Evolutionary conservation across 2,329 filamentous ascomycete genomes (phyloP), one percentile per base, ranked within the genome.

Genomic region (Colletotrichum tropicicola): DNA sequence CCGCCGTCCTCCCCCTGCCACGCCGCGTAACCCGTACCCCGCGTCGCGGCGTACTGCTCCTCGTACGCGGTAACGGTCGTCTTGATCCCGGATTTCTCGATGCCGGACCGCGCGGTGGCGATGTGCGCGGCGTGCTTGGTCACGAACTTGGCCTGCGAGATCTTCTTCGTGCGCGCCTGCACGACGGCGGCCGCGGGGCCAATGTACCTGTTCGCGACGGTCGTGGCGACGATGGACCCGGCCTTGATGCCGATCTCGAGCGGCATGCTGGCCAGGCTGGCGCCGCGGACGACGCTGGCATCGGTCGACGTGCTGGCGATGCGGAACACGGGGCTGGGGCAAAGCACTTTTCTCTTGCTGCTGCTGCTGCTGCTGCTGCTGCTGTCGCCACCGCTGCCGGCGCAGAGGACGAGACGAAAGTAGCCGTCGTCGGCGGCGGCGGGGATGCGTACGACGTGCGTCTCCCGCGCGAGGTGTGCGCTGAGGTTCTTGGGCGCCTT

Each of bases 321-420:
- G 15, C 90, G 83, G 68, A 92, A 92, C 0, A 91, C 84, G 0
- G 90, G 90, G 66, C 89, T 91, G 0, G 85, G 83, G 65, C 89
- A 91, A 0, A 92, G 81, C 0, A 85, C 80, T 69, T 86, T 89
- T 68, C 85, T 86, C 73, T 83, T 85, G 58, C 52, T 35, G 2
- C 71, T 67, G 2, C 58, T 54, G 2, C 70, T 65, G 6, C 57
- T 58, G 59, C 45, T 39, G 2, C 70, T 68, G 2, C 57, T 57
- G 2, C 70, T 65, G 9, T 57, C 59, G 6, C 47, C 37, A 1
- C 59, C 68, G 0, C 77, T 73, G 0, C 82, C 85, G 0, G 80
- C 75, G 66, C 89, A 91, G 8, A 92, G 78, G 0, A 92, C 85
- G 5, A 92, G 78, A 10, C 90, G 87, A 59, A 91, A 89, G 71